phyloP scores from a whole-genome alignment of 2,329 filamentous ascomycete species.

The Pseudogymnoascus sp. region DNA sequence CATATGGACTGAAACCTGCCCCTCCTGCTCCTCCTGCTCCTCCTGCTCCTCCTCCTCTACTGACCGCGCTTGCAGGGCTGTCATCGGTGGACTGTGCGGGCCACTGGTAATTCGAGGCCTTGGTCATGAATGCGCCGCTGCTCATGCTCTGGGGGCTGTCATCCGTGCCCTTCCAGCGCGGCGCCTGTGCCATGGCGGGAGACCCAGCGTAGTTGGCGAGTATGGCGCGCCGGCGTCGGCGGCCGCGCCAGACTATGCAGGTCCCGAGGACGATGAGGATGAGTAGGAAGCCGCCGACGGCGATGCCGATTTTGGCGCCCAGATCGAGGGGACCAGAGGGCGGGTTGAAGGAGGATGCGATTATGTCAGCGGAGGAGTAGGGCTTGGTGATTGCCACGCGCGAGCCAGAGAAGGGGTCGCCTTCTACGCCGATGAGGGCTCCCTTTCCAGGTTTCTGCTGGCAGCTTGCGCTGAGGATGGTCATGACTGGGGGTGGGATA shows the following conservation, averaged over 20 bases:
- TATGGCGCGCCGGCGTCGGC: constrained; percentile 46
- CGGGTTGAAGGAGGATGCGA: not conserved
- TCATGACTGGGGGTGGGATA: constrained; percentile 19
- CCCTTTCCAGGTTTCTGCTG: constrained; percentile 20
- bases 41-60: not conserved
- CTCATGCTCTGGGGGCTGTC: constrained; percentile 2
- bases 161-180: constrained; percentile 1
- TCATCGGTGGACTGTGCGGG: not conserved
- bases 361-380: not conserved
- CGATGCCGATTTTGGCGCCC: constrained; percentile 24
- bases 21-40: not conserved
- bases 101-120: not conserved
- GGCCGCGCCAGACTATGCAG: constrained; percentile 38
- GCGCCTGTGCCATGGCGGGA: not conserved
- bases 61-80: not conserved
- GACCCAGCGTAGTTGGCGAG: constrained; percentile 32
- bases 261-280: constrained; percentile 15
- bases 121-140: constrained; percentile 2
- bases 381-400: constrained; percentile 20
- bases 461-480: constrained; percentile 25
- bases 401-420: constrained; percentile 22
- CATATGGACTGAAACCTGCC: not conserved
- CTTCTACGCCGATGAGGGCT: constrained; percentile 21
- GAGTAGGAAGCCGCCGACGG: constrained; percentile 17
- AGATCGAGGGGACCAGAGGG: constrained; percentile 16